These are phyloP conservation scores for Gnetum montanum DNA, from an alignment of 75 land plant species.

Conservation along the genomic window DNA sequence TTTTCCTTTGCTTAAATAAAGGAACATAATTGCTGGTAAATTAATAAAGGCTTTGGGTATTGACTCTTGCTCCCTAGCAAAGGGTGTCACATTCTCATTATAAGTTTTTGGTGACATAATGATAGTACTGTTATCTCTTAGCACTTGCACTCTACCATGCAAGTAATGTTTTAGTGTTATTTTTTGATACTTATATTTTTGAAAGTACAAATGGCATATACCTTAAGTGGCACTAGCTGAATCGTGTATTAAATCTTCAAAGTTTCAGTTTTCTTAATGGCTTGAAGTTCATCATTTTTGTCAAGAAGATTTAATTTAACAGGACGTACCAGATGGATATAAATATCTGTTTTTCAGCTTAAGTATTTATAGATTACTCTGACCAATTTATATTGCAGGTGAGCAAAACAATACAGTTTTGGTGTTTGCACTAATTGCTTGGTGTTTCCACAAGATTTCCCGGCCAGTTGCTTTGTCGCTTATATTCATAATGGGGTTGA, in stretches of 20 bases:
- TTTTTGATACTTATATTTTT: too few relatives aligned
- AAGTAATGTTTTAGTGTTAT: too few relatives aligned
- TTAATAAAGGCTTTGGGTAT: too few relatives aligned
- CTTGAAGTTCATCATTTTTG: too few relatives aligned
- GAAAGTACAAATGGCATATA: neutral
- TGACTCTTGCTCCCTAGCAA: too few relatives aligned
- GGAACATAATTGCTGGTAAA: too few relatives aligned
- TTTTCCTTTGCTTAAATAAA: too few relatives aligned
- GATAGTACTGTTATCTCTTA: too few relatives aligned
- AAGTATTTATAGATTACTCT: neutral
- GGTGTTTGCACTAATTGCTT: conserved; percentile 80
- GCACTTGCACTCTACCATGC: too few relatives aligned
- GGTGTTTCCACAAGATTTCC: conserved; percentile 83
- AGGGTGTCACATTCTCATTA: too few relatives aligned
- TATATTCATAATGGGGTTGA: conserved; percentile 67
- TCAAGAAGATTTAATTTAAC: too few relatives aligned
- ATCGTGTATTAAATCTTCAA: neutral
- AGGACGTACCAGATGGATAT: neutral
- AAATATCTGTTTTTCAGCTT: neutral
- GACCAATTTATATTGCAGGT: conserved; percentile 29
- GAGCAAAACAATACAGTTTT: conserved; percentile 56
- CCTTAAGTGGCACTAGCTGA: neutral
- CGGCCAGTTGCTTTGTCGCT: conserved; percentile 65
- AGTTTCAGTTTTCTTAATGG: neutral
- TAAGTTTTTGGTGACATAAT: too few relatives aligned